Evolutionary conservation across 805 yeast genomes (phyloP).

Genomic region (Komagataella pseudopastoris): DNA sequence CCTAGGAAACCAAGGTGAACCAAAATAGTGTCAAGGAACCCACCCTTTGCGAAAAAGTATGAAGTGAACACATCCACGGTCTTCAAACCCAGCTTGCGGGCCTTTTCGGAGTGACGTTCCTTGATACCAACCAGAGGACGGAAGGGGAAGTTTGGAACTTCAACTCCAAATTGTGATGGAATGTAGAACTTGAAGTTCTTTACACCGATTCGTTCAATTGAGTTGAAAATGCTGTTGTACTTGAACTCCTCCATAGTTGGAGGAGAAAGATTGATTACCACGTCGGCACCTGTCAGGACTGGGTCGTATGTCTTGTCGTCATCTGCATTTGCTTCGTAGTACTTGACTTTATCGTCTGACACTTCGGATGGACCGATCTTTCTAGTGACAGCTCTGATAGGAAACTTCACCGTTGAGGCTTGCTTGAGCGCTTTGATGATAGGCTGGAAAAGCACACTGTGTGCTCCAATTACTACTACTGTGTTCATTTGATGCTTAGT

Average conservation of each 20-base stretch:
- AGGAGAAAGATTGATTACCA: conserved; percentile 31
- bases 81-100: conserved; percentile 31
- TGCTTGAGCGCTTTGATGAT: conserved; percentile 29
- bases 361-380: conserved; percentile 17
- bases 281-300: conserved; percentile 34
- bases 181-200: conserved; percentile 35
- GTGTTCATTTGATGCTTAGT: neutral
- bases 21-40: conserved; percentile 19
- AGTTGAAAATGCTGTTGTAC: conserved; percentile 14
- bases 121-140: conserved; percentile 24
- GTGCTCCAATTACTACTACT: conserved; percentile 38
- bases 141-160: conserved; percentile 16
- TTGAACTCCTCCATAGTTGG: conserved; percentile 12
- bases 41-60: conserved; percentile 22
- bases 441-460: conserved; percentile 39
- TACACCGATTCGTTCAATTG: conserved; percentile 24
- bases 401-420: conserved; percentile 14
- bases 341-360: conserved; percentile 14
- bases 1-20: conserved; percentile 24
- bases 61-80: conserved; percentile 28
- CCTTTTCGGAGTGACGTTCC: conserved; percentile 20
- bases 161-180: conserved; percentile 50
- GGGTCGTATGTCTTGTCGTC: conserved; percentile 17
- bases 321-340: conserved; percentile 20
- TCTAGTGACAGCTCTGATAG: conserved; percentile 39